Evolutionary conservation across 2,329 filamentous ascomycete genomes (phyloP).

Genomic region (Cladosporium austrohemisphaericum): DNA sequence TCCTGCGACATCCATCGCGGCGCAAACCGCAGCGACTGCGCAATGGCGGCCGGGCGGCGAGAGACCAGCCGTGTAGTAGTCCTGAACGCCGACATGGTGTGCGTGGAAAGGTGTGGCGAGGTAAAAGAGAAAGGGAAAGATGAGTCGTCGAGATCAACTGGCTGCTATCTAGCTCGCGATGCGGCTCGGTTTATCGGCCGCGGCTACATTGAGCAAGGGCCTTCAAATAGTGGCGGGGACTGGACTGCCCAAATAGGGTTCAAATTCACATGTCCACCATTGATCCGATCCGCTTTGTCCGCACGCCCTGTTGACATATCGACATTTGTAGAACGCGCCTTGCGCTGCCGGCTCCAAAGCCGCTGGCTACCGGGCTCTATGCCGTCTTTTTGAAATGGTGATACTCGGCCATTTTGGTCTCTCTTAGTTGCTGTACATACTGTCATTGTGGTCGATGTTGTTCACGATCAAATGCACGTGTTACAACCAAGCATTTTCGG

Average conservation of each 20-base stretch:
- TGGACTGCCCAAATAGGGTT: constrained; percentile 8
- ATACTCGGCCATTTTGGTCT: no score
- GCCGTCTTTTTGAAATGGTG: background rate
- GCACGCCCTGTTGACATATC: constrained; percentile 9
- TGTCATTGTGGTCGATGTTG: no score
- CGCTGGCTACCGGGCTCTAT: constrained; percentile 1
- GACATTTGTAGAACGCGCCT: background rate
- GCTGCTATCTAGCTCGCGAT: background rate
- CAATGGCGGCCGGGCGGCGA: constrained; percentile 28
- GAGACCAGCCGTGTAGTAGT: constrained; percentile 37
- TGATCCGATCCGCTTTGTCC: background rate
- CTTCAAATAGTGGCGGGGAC: background rate
- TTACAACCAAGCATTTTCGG: no score
- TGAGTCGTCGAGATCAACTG: constrained; percentile 7
- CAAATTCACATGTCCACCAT: constrained; percentile 5
- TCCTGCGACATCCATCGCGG: constrained; percentile 41
- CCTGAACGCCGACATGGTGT: constrained; percentile 41
- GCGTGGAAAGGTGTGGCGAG: background rate
- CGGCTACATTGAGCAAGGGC: background rate
- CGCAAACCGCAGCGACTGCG: constrained; percentile 29
- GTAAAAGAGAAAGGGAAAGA: background rate
- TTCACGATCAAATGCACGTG: no score
- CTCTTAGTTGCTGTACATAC: no score
- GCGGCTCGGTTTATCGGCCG: constrained; percentile 8
- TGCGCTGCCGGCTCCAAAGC: constrained; percentile 3